Percentiles rank a stretch among this genome's conserved stretches.
Evolutionary conservation across 2,329 filamentous ascomycete species (phyloP).

Genomic region (Verticillium longisporum): DNA sequence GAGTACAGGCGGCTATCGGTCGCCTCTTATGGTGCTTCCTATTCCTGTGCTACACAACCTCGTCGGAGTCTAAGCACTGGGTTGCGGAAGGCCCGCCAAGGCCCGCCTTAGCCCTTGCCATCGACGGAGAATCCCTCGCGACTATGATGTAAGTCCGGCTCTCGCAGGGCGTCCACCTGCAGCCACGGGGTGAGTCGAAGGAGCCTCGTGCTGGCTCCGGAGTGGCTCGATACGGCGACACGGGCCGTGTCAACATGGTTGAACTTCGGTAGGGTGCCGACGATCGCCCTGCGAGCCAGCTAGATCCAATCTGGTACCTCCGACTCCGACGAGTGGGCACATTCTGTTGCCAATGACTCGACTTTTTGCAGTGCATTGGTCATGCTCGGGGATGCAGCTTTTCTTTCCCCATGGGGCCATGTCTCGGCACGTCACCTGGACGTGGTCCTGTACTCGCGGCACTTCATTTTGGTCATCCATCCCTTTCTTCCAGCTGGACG

Average conservation of each 20-base stretch:
- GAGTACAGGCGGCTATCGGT: not conserved
- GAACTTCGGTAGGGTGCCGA: not conserved
- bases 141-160: not conserved
- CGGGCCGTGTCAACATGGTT: not conserved
- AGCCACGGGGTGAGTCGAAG: not conserved
- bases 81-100: not conserved
- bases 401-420: no score
- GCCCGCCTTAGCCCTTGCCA: not conserved
- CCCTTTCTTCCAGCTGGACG: no score
- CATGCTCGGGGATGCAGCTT: no score
- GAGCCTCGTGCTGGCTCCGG: not conserved
- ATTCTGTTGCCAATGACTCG: no score
- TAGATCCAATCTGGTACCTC: not conserved
- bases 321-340: not conserved
- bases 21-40: not conserved
- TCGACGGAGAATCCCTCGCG: not conserved
- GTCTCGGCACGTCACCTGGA: no score
- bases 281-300: not conserved
- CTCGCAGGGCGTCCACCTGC: not conserved
- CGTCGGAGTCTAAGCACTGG: not conserved
- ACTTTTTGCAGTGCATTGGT: no score
- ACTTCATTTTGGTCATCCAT: no score
- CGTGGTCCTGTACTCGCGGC: no score
- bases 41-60: not conserved
- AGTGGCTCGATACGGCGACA: not conserved